Evolutionary conservation across 352 stramenopile genomes (phyloP), one percentile per base, ranked within the genome.

Genomic region (Phytopythium litorale): DNA sequence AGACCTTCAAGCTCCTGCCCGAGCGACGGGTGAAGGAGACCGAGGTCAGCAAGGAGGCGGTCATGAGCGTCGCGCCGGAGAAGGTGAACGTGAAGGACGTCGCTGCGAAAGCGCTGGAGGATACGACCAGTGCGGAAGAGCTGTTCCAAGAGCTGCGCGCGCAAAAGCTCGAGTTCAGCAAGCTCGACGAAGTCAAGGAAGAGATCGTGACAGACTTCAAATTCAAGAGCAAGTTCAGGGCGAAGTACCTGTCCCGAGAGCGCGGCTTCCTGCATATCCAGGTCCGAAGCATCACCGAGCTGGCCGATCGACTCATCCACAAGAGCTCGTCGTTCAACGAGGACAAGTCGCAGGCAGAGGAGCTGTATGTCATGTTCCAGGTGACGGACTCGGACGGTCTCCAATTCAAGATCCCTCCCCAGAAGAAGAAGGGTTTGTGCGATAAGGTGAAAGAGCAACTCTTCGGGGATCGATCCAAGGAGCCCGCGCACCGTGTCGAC

Each of bases 1-100:
- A 87, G 48, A 84, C 78, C 1, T 87, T 84, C 64, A 82, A 77
- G 46, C 50, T 87, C 30, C 53, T 84, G 0, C 78, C 75, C 7
- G 73, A 84, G 33, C 64, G 66, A 8, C 75, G 65, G 3, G 61
- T 35, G 4, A 73, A 70, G n/a, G 57, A 67, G 13, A 23, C 38
- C 15, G 70, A 79, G 25, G 54, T 62, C 7, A 84, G 58, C 46
- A 80, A 84, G 42, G 78, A 82, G 51, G 78, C 78, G 4, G 65
- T 69, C 8, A 61, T 83, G 16, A 78, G 55, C 32, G 71, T 84
- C 15, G 78, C 78, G 5, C 78, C 78, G 0, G 75, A 84, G 56
- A 79, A 76, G 30, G 68, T 87, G 1, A 66, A 84, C 38, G 73
- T 87, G 25, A 76, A 78, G n/a, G 65, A 76, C 25, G 62, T 83